Percentiles rank a stretch among this genome's conserved stretches.
Evolutionary conservation across 2,329 filamentous ascomycete genomes (phyloP).

Genomic region (Coleophoma eucalyptorum): DNA sequence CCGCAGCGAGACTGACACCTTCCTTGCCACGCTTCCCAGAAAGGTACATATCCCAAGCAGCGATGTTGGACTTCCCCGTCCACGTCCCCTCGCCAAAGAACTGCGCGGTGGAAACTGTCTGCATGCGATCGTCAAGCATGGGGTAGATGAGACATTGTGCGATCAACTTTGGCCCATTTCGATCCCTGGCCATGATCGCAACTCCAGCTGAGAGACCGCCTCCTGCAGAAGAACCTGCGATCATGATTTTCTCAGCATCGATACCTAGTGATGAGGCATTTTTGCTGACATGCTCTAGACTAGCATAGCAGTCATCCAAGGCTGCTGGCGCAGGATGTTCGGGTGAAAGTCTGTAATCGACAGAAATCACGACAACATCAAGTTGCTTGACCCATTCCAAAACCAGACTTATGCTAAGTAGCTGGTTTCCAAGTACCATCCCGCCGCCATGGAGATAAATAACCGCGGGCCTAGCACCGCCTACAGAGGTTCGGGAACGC

Average conservation of each 20-base stretch:
- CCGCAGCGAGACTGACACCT: constrained; percentile 27
- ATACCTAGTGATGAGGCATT: constrained; percentile 34
- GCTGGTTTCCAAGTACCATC: constrained; percentile 18
- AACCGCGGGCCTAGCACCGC: background rate
- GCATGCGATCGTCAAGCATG: constrained; percentile 37
- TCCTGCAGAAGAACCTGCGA: constrained; percentile 53
- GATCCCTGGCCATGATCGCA: constrained; percentile 42
- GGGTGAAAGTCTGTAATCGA: constrained; percentile 55
- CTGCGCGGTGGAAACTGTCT: constrained; percentile 23
- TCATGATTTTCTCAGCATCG: constrained; percentile 42
- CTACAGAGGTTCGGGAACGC: background rate
- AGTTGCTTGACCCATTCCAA: constrained; percentile 42
- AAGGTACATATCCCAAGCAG: constrained; percentile 28
- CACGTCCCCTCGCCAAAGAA: constrained; percentile 27
- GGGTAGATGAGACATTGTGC: constrained; percentile 35
- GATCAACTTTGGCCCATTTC: constrained; percentile 28
- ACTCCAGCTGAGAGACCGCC: constrained; percentile 52
- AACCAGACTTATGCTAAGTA: constrained; percentile 30
- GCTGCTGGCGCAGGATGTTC: constrained; percentile 9
- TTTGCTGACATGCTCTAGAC: constrained; percentile 27
- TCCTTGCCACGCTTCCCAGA: constrained; percentile 22
- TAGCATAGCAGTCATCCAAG: constrained; percentile 36
- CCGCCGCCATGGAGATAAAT: constrained; percentile 49
- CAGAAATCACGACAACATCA: constrained; percentile 43
- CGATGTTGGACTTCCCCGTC: constrained; percentile 24